Conservation (phyloP, 768 basidiomycete species). For the Podaxis pistillaris region DNA sequence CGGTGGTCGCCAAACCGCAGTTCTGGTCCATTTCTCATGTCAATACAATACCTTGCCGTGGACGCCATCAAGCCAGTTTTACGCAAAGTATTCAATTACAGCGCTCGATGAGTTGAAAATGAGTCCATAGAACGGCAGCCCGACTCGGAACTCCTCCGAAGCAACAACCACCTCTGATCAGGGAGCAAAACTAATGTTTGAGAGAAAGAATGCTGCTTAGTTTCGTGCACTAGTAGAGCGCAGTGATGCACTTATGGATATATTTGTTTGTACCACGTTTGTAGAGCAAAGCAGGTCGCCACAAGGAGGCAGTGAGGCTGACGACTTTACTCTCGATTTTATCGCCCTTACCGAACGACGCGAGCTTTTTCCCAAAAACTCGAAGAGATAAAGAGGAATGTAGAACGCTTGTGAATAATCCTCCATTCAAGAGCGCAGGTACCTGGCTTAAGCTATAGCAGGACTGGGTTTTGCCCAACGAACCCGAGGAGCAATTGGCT, state of each 20-base stretch:
- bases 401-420: not conserved
- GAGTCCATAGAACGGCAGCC: not conserved
- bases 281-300: too few relatives aligned
- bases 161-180: not conserved
- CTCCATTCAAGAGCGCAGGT: not conserved
- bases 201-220: constrained; percentile 8
- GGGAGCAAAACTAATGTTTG: constrained; percentile 12
- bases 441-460: not conserved
- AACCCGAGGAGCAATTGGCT: too few relatives aligned
- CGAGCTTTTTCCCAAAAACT: too few relatives aligned
- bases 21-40: constrained; percentile 14
- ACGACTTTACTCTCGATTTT: too few relatives aligned
- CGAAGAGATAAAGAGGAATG: not conserved
- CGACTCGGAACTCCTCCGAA: not conserved
- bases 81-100: constrained; percentile 34
- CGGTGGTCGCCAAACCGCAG: too few relatives aligned
- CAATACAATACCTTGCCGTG: constrained; percentile 43
- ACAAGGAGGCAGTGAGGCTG: too few relatives aligned
- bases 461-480: too few relatives aligned
- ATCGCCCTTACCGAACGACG: too few relatives aligned
- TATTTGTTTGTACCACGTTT: too few relatives aligned
- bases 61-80: constrained; percentile 40
- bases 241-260: not conserved
- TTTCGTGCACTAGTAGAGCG: not conserved
- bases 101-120: constrained; percentile 24